Percentiles rank a stretch among this genome's conserved stretches.
Conservation (phyloP, 2,329 filamentous ascomycete species). For the Fusarium xyrophilum region DNA sequence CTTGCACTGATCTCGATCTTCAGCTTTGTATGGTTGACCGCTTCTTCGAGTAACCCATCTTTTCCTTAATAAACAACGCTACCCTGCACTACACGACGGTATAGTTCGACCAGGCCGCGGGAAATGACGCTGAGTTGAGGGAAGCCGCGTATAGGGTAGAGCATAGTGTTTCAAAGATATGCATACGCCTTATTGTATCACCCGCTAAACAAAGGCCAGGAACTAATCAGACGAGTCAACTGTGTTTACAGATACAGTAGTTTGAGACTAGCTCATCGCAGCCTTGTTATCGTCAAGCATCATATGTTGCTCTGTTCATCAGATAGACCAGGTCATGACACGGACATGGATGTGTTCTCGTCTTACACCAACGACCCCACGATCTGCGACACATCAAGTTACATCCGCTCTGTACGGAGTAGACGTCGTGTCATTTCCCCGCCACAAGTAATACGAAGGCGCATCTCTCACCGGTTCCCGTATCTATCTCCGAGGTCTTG, state of each 20-base stretch:
- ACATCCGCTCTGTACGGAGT: constrained; percentile 10
- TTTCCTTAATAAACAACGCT: neutral
- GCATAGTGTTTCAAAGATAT: neutral
- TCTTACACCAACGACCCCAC: constrained; percentile 17
- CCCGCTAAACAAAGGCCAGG: constrained; percentile 1
- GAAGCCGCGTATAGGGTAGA: neutral
- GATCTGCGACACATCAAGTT: constrained; percentile 21
- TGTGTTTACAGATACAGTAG: constrained; percentile 25
- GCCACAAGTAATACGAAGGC: neutral
- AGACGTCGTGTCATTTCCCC: constrained; percentile 12
- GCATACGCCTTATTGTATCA: constrained; percentile 1
- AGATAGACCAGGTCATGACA: constrained; percentile 2
- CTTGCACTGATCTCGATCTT: constrained; percentile 19
- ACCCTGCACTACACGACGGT: neutral
- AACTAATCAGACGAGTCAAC: constrained; percentile 1
- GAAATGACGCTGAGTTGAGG: constrained; percentile 11
- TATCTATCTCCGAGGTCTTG: constrained; percentile 4
- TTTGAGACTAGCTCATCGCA: constrained; percentile 6
- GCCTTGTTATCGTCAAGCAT: constrained; percentile 5
- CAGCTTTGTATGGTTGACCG: constrained; percentile 17
- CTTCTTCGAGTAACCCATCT: neutral
- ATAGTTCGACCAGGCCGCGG: neutral
- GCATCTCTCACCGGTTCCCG: constrained; percentile 6
- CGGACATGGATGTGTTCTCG: constrained; percentile 7
- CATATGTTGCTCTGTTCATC: constrained; percentile 6